Evolutionary conservation across 371 early-diverging fungal species (phyloP).

Genomic region (Mucor piriformis): DNA sequence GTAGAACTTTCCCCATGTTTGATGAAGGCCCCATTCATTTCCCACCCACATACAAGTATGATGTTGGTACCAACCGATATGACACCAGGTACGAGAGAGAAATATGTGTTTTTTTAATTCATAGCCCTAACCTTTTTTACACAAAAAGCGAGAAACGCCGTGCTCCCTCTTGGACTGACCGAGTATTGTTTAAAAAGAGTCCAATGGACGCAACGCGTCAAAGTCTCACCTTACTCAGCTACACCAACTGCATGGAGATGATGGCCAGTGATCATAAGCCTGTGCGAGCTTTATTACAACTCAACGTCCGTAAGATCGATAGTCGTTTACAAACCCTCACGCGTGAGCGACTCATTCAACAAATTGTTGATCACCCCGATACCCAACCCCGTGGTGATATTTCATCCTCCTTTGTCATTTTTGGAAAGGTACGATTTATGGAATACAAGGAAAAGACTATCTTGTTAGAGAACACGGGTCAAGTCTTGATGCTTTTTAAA

Average conservation of each 20-base stretch:
- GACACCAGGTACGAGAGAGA: constrained; percentile 70
- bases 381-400: constrained; percentile 78
- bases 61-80: constrained; percentile 79
- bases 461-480: constrained; percentile 77
- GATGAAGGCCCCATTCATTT: constrained; percentile 82
- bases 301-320: constrained; percentile 60
- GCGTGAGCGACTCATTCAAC: constrained; percentile 63
- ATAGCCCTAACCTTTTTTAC: too few species aligned
- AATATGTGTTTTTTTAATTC: background rate
- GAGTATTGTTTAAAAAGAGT: constrained; percentile 84
- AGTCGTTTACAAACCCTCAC: constrained; percentile 56
- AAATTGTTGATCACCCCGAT: constrained; percentile 80
- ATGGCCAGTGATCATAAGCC: constrained; percentile 93
- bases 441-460: constrained; percentile 59
- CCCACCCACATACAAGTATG: constrained; percentile 94
- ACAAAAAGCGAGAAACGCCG: constrained; percentile 75
- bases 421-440: constrained; percentile 80
- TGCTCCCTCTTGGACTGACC: constrained; percentile 92
- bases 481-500: constrained; percentile 69
- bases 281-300: constrained; percentile 71
- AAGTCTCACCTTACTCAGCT: constrained; percentile 51
- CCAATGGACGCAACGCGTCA: constrained; percentile 6
- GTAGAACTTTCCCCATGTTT: constrained; percentile 75
- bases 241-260: constrained; percentile 66
- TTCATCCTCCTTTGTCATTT: constrained; percentile 64